phyloP scores from a whole-genome alignment of 2,329 filamentous ascomycete genomes.

The Colletotrichum cordylinicola region DNA sequence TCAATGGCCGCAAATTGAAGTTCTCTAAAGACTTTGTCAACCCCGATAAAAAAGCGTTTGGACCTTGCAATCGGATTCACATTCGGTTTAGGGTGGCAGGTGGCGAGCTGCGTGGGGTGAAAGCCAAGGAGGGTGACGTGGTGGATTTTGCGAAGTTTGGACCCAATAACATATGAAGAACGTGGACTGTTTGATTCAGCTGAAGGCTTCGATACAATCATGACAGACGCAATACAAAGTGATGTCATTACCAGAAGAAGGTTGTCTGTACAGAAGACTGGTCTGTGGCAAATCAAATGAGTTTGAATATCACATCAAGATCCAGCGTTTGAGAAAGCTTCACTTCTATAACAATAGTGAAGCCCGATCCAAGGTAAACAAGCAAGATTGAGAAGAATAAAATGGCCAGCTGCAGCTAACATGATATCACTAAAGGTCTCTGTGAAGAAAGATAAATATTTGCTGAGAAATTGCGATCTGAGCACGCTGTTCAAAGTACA shows the following conservation, averaged over 20 bases:
- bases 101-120: background rate
- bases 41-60: accelerated
- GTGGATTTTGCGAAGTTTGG: background rate
- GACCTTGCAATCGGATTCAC: background rate
- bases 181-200: background rate
- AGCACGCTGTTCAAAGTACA: accelerated
- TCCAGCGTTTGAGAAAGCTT: background rate
- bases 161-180: background rate
- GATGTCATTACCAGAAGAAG: background rate
- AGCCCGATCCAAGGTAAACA: background rate
- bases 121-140: background rate
- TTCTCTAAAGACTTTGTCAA: background rate
- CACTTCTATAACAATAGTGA: background rate
- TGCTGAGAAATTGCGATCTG: background rate
- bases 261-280: accelerated
- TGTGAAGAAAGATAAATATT: background rate
- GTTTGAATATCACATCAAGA: background rate
- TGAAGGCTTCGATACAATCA: background rate
- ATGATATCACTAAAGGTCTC: accelerated
- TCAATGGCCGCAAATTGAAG: background rate
- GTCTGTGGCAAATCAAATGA: background rate
- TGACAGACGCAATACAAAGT: accelerated
- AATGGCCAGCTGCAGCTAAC: background rate
- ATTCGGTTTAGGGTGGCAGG: background rate
- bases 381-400: accelerated